These are phyloP conservation scores for Zizania palustris DNA, from an alignment of 202 grass and related monocot genomes.

Conservation along the genomic window DNA sequence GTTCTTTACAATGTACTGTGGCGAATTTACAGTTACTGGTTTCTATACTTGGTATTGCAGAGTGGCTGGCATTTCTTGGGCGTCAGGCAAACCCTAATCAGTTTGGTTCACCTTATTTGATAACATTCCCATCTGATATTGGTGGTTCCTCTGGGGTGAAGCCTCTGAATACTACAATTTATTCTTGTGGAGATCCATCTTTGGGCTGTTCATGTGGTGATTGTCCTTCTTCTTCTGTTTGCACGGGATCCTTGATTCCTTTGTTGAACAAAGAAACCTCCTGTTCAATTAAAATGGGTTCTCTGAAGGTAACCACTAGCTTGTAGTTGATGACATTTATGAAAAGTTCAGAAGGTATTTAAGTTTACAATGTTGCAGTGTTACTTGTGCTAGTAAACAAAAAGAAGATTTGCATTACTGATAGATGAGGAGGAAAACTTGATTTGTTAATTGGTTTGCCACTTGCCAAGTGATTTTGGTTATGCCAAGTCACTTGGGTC, in stretches of 20 bases:
- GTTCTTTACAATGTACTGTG: constrained; percentile 17
- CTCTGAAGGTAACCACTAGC: constrained; percentile 66
- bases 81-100: constrained; percentile 57
- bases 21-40: constrained; percentile 32
- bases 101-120: constrained; percentile 80
- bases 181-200: constrained; percentile 94
- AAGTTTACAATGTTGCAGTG: neutral
- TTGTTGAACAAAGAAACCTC: constrained; percentile 49
- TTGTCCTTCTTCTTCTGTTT: constrained; percentile 84
- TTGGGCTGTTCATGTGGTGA: constrained; percentile 96
- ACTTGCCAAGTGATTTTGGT: constrained; percentile 11
- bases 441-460: neutral
- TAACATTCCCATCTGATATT: constrained; percentile 70
- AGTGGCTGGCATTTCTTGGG: constrained; percentile 89
- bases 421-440: constrained; percentile 4
- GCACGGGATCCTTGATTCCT: constrained; percentile 52
- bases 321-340: constrained; percentile 25
- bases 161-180: constrained; percentile 83
- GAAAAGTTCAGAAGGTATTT: constrained; percentile 2
- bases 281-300: constrained; percentile 79
- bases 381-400: constrained; percentile 28
- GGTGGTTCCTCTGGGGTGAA: constrained; percentile 62
- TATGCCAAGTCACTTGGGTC: neutral
- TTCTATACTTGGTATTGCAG: constrained; percentile 58
- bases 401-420: neutral